Evolutionary conservation across 495 filamentous ascomycete genomes (phyloP), one percentile per base, ranked within the genome.

Genomic region (Trichoderma gamsii): DNA sequence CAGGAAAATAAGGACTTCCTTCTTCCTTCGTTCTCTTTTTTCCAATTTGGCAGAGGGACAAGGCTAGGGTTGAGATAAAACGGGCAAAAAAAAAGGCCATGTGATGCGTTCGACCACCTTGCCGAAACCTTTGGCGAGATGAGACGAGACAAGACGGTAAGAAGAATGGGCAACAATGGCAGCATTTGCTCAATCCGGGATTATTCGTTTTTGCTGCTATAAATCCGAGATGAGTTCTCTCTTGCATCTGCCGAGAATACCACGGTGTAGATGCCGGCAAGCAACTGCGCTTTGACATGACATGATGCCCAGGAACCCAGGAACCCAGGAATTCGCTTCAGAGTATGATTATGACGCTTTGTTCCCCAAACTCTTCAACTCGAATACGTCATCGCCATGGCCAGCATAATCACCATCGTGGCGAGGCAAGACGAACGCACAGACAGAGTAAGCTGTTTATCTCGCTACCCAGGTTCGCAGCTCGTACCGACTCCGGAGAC

Each of bases 71-170:
- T 61, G 9, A 49, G 44, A 18, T 16, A 12, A 49, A 38, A 38
- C 35, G 4, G 4, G n/a, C n/a, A 29, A 29, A 4, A 21, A 51
- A 67, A 35, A 49, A 1, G 12, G 27, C 21, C 66, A 67, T 67
- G 21, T 49, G 66, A 51, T 16, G 49, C 18, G 21, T 6, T 67
- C 44, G 46, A 52, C 41, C 46, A 52, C 32, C 21, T 13, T 18
- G 66, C 11, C 49, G 44, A 21, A 18, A 23, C 1, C 32, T 16
- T 25, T 46, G 29, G 41, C 66, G 69, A 71, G 56, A 46, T 23
- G 5, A 68, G 9, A 16, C 46, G 13, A 67, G n/a, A n/a, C n/a
- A n/a, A 11, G 27, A 69, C 41, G 44, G 6, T 49, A 49, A 12
- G 15, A n/a, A 49, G 44, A 49, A 15, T 49, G 44, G 15, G 44